Evolutionary conservation across 2,329 filamentous ascomycete species (phyloP), one percentile per base, ranked within the genome.

Genomic region (Triangularia verruculosa): DNA sequence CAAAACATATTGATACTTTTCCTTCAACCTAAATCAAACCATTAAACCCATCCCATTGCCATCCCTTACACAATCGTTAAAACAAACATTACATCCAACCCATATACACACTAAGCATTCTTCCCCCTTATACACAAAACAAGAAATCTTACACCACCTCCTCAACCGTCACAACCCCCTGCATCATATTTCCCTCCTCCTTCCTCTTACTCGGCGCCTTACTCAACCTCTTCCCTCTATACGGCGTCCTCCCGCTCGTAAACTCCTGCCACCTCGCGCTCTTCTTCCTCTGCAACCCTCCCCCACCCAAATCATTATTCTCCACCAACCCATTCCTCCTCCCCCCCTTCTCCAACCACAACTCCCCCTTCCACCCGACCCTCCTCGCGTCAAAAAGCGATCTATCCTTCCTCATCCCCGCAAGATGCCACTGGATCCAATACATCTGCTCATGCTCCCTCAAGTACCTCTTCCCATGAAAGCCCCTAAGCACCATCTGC

Each of bases 371-470:
- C 54, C 54, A 54, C n/a, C 39, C 59, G 15, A 11, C 28, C 39
- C 22, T 32, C 7, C 32, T 27, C 54, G 30, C 13, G 3, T 54
- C 32, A n/a, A 27, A 24, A 43, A 59, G 32, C 8, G 20, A 22
- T 9, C 9, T 47, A n/a, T 59, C 25, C n/a, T 30, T 51, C 57
- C 61, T 68, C 73, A 75, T 75, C 59, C 69, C 67, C 12, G 74
- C 70, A 63, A 72, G 59, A 66, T 75, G 72, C 74, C 74, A 76
- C 66, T 75, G 74, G 30, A 78, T 79, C 82, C 83, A 85, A 63
- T 84, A 80, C 79, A 81, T 80, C 68, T 85, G 83, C 69, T 85
- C 83, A 69, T 85, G 83, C 67, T 85, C 83, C 47, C 83, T 78
- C 5, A 86, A 77, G 67, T 85, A 86, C 1, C 83, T 77, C 52